These are phyloP conservation scores for Atkinsonella texensis DNA, from an alignment of 2,329 filamentous ascomycete genomes.

Conservation along the genomic window DNA sequence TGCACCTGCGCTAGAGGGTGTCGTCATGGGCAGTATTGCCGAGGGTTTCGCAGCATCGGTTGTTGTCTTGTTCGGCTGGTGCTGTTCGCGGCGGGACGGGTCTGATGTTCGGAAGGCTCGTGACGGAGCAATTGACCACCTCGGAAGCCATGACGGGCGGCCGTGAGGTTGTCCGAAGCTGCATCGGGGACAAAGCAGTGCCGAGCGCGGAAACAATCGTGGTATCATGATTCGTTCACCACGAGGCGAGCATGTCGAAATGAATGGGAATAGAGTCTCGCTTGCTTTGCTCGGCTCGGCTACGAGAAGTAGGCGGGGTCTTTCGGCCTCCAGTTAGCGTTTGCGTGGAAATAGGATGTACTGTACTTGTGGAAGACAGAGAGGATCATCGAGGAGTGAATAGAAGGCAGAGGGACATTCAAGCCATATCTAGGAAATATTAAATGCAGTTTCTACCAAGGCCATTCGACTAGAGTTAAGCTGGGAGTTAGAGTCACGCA, in stretches of 20 bases:
- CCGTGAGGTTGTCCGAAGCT: conserved; percentile 14
- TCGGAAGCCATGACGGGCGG: conserved; percentile 19
- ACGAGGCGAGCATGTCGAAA: conserved; percentile 1
- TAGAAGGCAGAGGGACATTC: too few species aligned
- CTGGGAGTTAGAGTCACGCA: background rate
- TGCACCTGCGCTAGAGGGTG: conserved; percentile 8
- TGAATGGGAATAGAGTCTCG: background rate
- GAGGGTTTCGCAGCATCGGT: background rate
- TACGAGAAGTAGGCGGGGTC: background rate
- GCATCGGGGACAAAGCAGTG: conserved; percentile 20
- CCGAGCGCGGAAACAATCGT: conserved; percentile 21
- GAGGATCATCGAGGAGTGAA: too few species aligned
- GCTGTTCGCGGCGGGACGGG: conserved; percentile 16
- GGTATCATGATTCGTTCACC: conserved; percentile 21
- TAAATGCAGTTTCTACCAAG: too few species aligned
- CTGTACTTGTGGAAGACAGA: too few species aligned
- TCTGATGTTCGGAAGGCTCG: conserved; percentile 22
- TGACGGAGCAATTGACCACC: conserved; percentile 13
- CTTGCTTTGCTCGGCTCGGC: too few species aligned
- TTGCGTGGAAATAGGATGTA: too few species aligned
- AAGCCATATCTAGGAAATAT: too few species aligned
- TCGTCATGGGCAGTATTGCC: conserved; percentile 2
- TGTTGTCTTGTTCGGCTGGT: conserved; percentile 9
- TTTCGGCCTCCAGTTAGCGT: background rate
- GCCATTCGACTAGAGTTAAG: background rate